Evolutionary conservation across 1,284 basidiomycete genomes (phyloP), one percentile per base, ranked within the genome.

Genomic region (Mycena citricolor): DNA sequence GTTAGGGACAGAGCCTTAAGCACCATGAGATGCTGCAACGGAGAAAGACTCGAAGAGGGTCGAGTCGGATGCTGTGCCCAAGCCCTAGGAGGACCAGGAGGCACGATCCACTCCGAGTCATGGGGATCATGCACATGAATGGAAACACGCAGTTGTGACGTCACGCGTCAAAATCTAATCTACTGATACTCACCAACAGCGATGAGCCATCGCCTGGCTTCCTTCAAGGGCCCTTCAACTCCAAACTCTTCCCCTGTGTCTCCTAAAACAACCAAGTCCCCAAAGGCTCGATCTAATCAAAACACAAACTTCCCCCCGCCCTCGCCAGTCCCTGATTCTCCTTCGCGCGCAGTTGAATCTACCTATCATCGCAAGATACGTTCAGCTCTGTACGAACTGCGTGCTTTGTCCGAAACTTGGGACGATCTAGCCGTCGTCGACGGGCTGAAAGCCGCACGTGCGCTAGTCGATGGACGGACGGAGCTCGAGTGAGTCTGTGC

Each of bases 401-500:
- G 75, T 4, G 61, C 69, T 11, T 70, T 77, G 23, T 65, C 80
- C 7, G 69, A 79, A 47, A 84, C 78, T 39, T 90, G 87, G 88
- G 83, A 90, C 51, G 80, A 87, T 51, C 69, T 90, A 38, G 78
- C 89, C 2, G 69, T 83, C 12, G 58, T 81, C n/a, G 86, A 90
- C 55, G 88, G 88, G 2, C 61, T 87, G 19, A 84, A 78, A 54
- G 76, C 83, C 4, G 76, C 74, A 5, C 79, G 72, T 48, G 74
- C 66, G 42, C 67, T 89, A 22, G 73, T 86, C 5, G 86, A 90
- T 57, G 65, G 82, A 12, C 70, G 87, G 36, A 90, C 87, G 19
- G 86, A 89, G 54, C 69, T 90, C 35, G 82, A 87, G 87, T 90
- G 64, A 54, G 81, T 71, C 32, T 10, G 19, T 36, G 8, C 24